phyloP scores from a whole-genome alignment of 148 eudicot species.

The Fagopyrum esculentum region DNA sequence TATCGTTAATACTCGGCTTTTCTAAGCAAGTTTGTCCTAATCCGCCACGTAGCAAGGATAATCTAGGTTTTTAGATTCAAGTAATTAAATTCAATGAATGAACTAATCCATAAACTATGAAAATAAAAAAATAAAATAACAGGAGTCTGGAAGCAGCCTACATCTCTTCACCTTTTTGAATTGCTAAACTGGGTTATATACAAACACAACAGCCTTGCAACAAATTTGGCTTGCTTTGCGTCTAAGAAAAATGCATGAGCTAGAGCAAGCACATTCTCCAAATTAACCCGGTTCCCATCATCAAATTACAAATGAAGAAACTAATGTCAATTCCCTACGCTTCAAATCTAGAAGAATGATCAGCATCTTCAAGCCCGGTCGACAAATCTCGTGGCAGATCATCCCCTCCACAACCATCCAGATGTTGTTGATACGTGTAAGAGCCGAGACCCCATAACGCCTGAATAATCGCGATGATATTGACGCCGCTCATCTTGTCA shows the following conservation, averaged over 20 bases:
- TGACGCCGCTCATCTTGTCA: slow-evolving; percentile 32
- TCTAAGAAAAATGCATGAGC: no score
- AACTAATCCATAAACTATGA: neutral
- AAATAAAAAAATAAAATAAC: neutral
- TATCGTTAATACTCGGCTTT: no score
- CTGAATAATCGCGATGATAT: slow-evolving; percentile 31
- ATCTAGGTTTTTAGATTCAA: no score
- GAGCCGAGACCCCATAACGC: slow-evolving; percentile 36
- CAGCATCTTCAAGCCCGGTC: neutral
- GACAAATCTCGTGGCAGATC: neutral
- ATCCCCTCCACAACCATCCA: slow-evolving; percentile 14
- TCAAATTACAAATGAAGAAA: neutral
- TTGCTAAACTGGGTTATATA: neutral
- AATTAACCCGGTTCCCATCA: neutral
- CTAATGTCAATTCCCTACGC: neutral
- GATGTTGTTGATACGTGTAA: slow-evolving; percentile 32
- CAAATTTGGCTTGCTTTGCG: neutral
- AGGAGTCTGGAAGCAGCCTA: neutral
- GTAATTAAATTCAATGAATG: no score
- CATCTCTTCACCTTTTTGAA: neutral
- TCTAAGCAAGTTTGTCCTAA: no score
- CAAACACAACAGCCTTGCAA: neutral
- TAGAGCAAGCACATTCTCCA: no score
- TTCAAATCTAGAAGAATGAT: neutral
- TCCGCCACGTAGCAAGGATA: no score